Evolutionary conservation across 768 basidiomycete species (phyloP).

Genomic region (Mycena belliarum): DNA sequence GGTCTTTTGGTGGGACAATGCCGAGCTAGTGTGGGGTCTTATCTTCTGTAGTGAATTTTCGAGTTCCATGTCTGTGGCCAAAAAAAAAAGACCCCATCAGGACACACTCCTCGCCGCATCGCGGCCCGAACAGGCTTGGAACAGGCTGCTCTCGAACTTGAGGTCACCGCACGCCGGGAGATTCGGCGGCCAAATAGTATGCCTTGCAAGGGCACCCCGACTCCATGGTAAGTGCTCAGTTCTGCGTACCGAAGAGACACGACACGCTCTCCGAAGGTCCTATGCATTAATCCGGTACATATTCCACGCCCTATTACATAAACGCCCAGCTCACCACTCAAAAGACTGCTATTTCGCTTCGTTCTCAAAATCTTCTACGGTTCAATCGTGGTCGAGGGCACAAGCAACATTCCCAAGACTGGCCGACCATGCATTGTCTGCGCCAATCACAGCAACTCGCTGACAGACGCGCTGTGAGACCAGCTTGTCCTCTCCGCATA

Average conservation of each 20-base stretch:
- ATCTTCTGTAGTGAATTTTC: conserved; percentile 57
- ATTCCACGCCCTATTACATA: neutral
- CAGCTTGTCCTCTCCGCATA: neutral
- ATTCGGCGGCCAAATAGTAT: neutral
- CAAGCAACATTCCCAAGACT: conserved; percentile 64
- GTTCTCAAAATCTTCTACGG: conserved; percentile 92
- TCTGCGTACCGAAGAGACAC: neutral
- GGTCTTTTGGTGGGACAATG: conserved; percentile 83
- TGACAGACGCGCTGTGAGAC: conserved; percentile 83
- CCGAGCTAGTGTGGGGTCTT: conserved; percentile 79
- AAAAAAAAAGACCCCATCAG: conserved; percentile 4
- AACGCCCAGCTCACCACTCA: neutral
- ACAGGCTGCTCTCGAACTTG: too few relatives aligned
- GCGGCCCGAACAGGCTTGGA: too few relatives aligned
- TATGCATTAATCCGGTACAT: conserved; percentile 38
- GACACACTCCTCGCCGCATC: too few relatives aligned
- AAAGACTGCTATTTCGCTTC: conserved; percentile 62
- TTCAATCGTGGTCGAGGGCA: conserved; percentile 82
- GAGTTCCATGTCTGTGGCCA: conserved; percentile 53
- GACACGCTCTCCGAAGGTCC: conserved; percentile 54
- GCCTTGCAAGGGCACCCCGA: neutral
- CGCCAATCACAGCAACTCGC: conserved; percentile 84
- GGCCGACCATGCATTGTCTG: conserved; percentile 82
- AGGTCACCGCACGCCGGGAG: too few relatives aligned
- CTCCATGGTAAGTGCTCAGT: neutral